These are phyloP conservation scores for Gossypium aridum DNA, from an alignment of 441 rosid genomes.

Conservation along the genomic window DNA sequence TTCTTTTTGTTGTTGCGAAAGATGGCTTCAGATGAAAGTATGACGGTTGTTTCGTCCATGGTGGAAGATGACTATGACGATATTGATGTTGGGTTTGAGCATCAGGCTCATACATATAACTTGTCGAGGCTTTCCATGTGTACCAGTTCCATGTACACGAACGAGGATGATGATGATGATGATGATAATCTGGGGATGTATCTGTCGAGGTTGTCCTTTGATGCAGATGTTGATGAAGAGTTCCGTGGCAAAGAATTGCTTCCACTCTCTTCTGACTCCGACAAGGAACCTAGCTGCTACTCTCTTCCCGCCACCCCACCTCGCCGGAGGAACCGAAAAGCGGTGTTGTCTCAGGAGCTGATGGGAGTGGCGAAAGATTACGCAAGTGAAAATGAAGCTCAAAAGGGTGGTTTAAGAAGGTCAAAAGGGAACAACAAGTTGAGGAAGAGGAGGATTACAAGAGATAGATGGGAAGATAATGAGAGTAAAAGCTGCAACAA, in stretches of 20 bases:
- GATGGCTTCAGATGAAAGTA: conserved; percentile 50
- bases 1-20: neutral
- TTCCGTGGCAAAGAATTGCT: conserved; percentile 3
- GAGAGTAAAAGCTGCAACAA: neutral
- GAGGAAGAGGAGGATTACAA: conserved; percentile 31
- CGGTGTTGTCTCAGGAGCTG: neutral
- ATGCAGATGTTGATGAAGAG: conserved; percentile 12
- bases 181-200: conserved; percentile 5
- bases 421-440: conserved; percentile 17
- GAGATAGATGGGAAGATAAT: conserved; percentile 18
- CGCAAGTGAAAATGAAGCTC: conserved; percentile 13
- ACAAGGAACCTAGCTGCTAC: conserved; percentile 7
- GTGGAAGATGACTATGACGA: conserved; percentile 32
- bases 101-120: conserved; percentile 26
- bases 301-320: conserved; percentile 12
- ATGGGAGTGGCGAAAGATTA: conserved; percentile 7
- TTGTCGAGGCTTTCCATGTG: conserved; percentile 69
- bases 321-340: neutral
- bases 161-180: conserved; percentile 19
- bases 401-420: neutral
- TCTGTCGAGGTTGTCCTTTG: conserved; percentile 12
- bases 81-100: conserved; percentile 27
- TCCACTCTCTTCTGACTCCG: conserved; percentile 11
- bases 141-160: conserved; percentile 45
- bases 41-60: conserved; percentile 22